A percentile compares a stretch with the other conserved stretches of the same genome.
Conservation (phyloP, 129 eudicot genomes). For the Mikania micrantha region DNA sequence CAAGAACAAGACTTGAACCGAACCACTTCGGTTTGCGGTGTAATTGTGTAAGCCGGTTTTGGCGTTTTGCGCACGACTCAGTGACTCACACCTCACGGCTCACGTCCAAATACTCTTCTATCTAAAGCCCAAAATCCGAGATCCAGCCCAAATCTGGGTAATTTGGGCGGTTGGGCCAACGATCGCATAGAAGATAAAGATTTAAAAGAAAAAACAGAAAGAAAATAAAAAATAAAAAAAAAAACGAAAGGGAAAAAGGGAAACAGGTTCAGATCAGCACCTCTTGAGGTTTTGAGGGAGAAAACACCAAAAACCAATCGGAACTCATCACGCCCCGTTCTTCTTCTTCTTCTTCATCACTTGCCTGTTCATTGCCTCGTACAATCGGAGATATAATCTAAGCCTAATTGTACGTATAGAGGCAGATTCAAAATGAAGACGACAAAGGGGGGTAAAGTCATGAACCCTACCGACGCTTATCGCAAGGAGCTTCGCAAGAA, state of each 20-base stretch:
- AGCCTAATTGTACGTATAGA: slow-evolving; percentile 1
- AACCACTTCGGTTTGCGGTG: too few relatives aligned
- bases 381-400: slow-evolving; percentile 3
- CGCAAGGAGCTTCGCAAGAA: slow-evolving; percentile 93
- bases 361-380: background rate
- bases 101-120: too few relatives aligned
- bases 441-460: slow-evolving; percentile 93
- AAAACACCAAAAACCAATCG: slow-evolving; percentile 11
- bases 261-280: slow-evolving; percentile 14
- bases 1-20: too few relatives aligned
- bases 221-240: background rate
- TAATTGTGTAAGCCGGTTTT: too few relatives aligned
- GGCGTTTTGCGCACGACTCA: too few relatives aligned
- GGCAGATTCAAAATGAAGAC: slow-evolving; percentile 66
- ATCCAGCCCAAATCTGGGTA: background rate
- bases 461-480: slow-evolving; percentile 99
- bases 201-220: background rate
- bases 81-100: too few relatives aligned
- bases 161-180: background rate
- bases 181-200: background rate
- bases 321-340: slow-evolving; percentile 1
- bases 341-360: slow-evolving; percentile 1
- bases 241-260: slow-evolving; percentile 10
- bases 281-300: slow-evolving; percentile 25
- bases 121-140: background rate